These are phyloP conservation scores for Hanseniaspora lindneri DNA, from an alignment of 805 yeast species.

Conservation along the genomic window DNA sequence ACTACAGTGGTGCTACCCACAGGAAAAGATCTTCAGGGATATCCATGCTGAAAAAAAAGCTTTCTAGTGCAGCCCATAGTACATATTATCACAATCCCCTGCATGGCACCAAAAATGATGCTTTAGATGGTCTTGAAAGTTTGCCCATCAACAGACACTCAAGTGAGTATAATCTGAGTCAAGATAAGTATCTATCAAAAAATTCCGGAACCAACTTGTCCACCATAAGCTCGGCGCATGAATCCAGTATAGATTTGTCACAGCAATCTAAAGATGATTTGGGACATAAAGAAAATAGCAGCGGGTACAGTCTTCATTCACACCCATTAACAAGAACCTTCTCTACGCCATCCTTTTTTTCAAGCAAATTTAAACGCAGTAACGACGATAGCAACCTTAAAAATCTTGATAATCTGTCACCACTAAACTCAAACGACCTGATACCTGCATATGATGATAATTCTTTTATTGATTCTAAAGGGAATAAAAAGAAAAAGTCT, in stretches of 20 bases:
- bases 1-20: neutral
- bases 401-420: neutral
- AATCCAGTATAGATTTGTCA: neutral
- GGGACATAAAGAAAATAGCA: too few relatives aligned
- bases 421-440: neutral
- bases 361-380: constrained; percentile 6
- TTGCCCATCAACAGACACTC: neutral
- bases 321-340: constrained; percentile 12
- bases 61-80: constrained; percentile 6
- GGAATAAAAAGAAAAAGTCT: neutral
- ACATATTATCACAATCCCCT: neutral
- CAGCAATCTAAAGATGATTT: neutral
- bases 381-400: neutral
- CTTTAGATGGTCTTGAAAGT: neutral
- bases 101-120: neutral
- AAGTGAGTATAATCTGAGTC: neutral
- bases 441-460: neutral
- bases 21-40: constrained; percentile 9
- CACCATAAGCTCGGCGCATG: neutral
- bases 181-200: neutral
- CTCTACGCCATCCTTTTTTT: constrained; percentile 13
- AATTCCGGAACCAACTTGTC: neutral
- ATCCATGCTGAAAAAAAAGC: constrained; percentile 7
- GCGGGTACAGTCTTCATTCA: too few relatives aligned
- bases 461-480: neutral